Percentiles rank a stretch among this genome's conserved stretches.
Conservation (phyloP, 2,329 filamentous ascomycete genomes). For the Aspergillus tamarii region DNA sequence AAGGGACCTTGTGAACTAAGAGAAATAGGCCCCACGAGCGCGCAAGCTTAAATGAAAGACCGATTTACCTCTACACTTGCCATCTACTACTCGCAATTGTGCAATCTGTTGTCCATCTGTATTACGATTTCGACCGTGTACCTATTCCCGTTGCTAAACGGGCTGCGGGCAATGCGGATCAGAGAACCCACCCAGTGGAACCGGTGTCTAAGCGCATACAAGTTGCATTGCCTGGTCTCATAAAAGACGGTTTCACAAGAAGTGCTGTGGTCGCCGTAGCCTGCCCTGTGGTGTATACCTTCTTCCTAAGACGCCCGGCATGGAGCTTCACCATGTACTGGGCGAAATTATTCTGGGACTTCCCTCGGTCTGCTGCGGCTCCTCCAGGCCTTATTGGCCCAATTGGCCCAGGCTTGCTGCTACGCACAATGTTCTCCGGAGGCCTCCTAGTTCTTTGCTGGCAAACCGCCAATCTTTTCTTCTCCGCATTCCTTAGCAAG, state of each 20-base stretch:
- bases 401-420: conserved; percentile 59
- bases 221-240: conserved; percentile 30
- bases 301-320: conserved; percentile 63
- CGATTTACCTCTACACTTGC: conserved; percentile 76
- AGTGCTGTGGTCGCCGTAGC: conserved; percentile 47
- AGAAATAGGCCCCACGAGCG: conserved; percentile 61
- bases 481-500: conserved; percentile 78
- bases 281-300: conserved; percentile 63
- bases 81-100: conserved; percentile 68
- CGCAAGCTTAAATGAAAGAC: conserved; percentile 79
- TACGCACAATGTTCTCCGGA: conserved; percentile 64
- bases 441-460: conserved; percentile 72
- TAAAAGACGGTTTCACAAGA: conserved; percentile 38
- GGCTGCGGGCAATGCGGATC: conserved; percentile 34
- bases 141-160: conserved; percentile 51
- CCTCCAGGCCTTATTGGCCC: conserved; percentile 60
- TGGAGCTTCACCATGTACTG: conserved; percentile 74
- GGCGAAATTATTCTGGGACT: conserved; percentile 72
- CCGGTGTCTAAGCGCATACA: conserved; percentile 45
- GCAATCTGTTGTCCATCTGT: conserved; percentile 73
- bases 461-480: conserved; percentile 75
- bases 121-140: conserved; percentile 72
- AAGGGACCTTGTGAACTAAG: conserved; percentile 7
- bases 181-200: conserved; percentile 40
- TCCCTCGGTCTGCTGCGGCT: conserved; percentile 69